These are phyloP conservation scores for Neofusicoccum kwambonambiense DNA, from an alignment of 2,329 filamentous ascomycete genomes.

Conservation along the genomic window DNA sequence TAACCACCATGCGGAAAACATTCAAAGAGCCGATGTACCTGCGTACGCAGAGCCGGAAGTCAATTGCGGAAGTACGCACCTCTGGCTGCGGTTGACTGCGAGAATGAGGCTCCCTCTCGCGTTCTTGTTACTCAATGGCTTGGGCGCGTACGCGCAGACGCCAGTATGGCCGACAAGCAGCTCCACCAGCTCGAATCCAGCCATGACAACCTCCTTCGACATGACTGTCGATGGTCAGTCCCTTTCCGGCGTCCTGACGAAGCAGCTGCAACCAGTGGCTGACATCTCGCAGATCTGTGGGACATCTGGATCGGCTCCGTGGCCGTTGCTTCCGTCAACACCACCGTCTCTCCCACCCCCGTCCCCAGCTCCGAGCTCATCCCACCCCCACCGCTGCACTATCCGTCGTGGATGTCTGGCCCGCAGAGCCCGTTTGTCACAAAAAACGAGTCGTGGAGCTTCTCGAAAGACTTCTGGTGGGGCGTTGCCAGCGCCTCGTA, in stretches of 20 bases:
- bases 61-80: background rate
- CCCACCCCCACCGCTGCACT: conserved; percentile 34
- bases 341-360: conserved; percentile 30
- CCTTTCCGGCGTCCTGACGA: no score
- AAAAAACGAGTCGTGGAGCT: conserved; percentile 30
- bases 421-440: conserved; percentile 28
- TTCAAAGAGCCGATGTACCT: background rate
- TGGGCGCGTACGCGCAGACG: background rate
- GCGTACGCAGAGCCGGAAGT: no score
- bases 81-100: background rate
- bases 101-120: background rate
- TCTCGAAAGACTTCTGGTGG: conserved; percentile 41
- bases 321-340: conserved; percentile 24
- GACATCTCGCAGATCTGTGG: conserved; percentile 20
- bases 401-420: conserved; percentile 31
- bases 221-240: conserved; percentile 2
- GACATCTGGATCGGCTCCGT: conserved; percentile 27
- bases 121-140: background rate
- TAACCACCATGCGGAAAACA: background rate
- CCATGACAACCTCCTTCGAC: conserved; percentile 5
- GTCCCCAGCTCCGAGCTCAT: conserved; percentile 35
- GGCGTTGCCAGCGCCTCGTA: conserved; percentile 44
- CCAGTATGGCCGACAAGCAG: conserved; percentile 7
- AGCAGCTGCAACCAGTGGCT: background rate
- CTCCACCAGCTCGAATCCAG: background rate